phyloP scores from a whole-genome alignment of 331 rosid species.

The Phaseolus coccineus region DNA sequence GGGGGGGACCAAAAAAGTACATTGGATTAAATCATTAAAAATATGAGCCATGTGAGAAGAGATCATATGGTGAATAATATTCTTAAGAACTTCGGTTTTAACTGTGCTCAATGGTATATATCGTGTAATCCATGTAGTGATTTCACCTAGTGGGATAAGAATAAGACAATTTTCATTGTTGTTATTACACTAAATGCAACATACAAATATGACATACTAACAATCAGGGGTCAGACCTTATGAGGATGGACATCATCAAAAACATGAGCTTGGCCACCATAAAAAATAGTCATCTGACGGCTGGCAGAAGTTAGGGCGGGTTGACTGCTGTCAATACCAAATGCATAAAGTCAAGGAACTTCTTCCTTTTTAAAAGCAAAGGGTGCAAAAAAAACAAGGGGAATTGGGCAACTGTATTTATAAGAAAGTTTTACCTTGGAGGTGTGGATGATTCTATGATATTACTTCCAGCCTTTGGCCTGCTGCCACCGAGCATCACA shows the following conservation, averaged over 20 bases:
- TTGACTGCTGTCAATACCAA: constrained; percentile 62
- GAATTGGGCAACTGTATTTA: constrained; percentile 18
- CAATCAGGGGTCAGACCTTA: constrained; percentile 65
- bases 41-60: not conserved
- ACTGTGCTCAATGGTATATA: not conserved
- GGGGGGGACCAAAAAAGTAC: not conserved
- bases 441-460: constrained; percentile 62
- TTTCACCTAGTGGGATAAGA: not conserved
- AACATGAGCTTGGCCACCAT: constrained; percentile 99
- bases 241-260: constrained; percentile 95
- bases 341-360: constrained; percentile 44
- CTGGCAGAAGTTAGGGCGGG: constrained; percentile 68
- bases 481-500: constrained; percentile 62
- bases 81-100: not conserved
- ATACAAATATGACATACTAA: constrained; percentile 23
- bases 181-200: constrained; percentile 8
- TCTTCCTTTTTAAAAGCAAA: constrained; percentile 39
- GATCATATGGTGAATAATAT: not conserved
- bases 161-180: not conserved
- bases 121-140: not conserved
- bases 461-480: constrained; percentile 65
- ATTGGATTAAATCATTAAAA: not conserved
- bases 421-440: constrained; percentile 59
- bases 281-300: constrained; percentile 97
- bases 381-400: constrained; percentile 9